Evolutionary conservation across 2,329 filamentous ascomycete genomes (phyloP), one percentile per base, ranked within the genome.

Genomic region (Arthroderma sp.): DNA sequence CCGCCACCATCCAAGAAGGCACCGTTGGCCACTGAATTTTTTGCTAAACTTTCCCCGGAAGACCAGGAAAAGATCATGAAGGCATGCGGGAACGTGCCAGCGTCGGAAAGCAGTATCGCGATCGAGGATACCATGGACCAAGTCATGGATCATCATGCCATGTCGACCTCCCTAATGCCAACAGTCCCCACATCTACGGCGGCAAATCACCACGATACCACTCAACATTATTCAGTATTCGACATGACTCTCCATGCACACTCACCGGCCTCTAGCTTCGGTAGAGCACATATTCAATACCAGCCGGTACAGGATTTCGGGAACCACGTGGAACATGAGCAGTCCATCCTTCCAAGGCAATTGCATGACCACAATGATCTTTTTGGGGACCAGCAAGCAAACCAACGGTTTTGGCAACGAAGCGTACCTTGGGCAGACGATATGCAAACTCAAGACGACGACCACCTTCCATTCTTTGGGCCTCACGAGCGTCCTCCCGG

Each of bases 331-430:
- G 56, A 57, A 15, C 52, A 55, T 11, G 56, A 57, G 34, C 51
- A 51, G 5, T 50, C 50, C 22, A 45, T 55, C 40, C 45, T 54
- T 10, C 53, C 55, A 6, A 50, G 55, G 37, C 53, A 56, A 32
- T 42, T 57, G 11, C 60, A 64, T 11, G 64, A 69, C 52, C 63
- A 67, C 48, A 58, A 67, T 51, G 59, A 68, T 53, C 56, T 69
- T 27, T 68, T 69, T 51, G 58, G 64, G 27, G 63, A 66, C 50
- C 61, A 69, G 50, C 65, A 66, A 53, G 61, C 66, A 48, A 64
- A 66, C 52, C 61, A 65, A 36, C 60, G 67, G 38, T 62, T 68
- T 57, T 65, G 65, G 65, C 62, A 66, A 46, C 57, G 66, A 30
- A 51, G 50, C 49, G 62, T 62, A 8, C 65, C 64, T 0, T 68